A percentile compares a stretch with the other conserved stretches of the same genome.
Conservation (phyloP, 176 grass and related monocot species). For the Avena insularis region DNA sequence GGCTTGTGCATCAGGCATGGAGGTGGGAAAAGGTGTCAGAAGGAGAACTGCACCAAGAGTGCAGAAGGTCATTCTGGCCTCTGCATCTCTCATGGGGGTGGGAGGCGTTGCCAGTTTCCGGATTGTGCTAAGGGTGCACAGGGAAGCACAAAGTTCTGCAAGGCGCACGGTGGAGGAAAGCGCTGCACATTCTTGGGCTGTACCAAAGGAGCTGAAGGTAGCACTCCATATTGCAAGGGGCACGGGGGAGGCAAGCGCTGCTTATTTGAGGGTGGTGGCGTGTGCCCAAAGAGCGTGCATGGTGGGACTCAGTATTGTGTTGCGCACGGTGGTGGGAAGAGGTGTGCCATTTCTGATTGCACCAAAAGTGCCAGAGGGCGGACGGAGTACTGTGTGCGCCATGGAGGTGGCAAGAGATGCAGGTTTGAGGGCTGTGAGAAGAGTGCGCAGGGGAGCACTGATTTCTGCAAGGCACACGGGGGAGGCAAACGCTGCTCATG, state of each 20-base stretch:
- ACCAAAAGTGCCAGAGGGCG: slow-evolving; percentile 93
- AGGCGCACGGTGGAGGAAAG: slow-evolving; percentile 91
- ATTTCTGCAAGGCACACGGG: slow-evolving; percentile 86
- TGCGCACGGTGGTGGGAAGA: slow-evolving; percentile 88
- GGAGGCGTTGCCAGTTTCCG: slow-evolving; percentile 77
- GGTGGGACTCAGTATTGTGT: slow-evolving; percentile 86
- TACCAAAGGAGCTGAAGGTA: slow-evolving; percentile 91
- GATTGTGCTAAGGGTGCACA: slow-evolving; percentile 89
- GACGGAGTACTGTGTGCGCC: slow-evolving; percentile 80
- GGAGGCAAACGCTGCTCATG: slow-evolving; percentile 78
- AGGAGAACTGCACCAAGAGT: slow-evolving; percentile 81
- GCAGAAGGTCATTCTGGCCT: slow-evolving; percentile 94
- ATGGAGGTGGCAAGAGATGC: slow-evolving; percentile 95
- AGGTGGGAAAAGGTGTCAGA: slow-evolving; percentile 88
- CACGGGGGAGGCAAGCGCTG: slow-evolving; percentile 97
- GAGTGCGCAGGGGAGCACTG: slow-evolving; percentile 84
- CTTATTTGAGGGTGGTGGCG: slow-evolving; percentile 71
- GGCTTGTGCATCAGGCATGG: slow-evolving; percentile 94
- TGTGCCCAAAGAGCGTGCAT: slow-evolving; percentile 93
- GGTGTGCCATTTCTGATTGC: slow-evolving; percentile 67
- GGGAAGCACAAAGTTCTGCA: slow-evolving; percentile 93
- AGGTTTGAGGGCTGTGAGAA: slow-evolving; percentile 59
- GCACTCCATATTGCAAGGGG: slow-evolving; percentile 83
- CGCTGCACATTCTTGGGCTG: slow-evolving; percentile 91
- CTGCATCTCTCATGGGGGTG: slow-evolving; percentile 95